Conservation (phyloP, 106 monocot species). For the Ottelia alismoides region DNA sequence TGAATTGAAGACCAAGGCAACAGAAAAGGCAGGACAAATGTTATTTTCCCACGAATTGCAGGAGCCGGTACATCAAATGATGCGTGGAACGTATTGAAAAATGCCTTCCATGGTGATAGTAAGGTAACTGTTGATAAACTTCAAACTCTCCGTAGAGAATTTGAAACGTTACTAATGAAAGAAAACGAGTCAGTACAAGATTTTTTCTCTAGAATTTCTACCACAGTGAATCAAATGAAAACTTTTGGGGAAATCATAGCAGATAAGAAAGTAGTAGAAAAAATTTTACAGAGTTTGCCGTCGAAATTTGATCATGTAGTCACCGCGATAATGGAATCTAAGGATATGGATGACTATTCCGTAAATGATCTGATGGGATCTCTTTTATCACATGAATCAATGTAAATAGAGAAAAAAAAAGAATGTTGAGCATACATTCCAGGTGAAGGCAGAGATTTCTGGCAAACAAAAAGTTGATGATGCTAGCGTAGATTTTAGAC, state of each 20-base stretch:
- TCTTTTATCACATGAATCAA: not conserved
- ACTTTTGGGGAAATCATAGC: constrained; percentile 1
- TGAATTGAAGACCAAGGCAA: too few relatives aligned
- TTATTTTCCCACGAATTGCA: too few relatives aligned
- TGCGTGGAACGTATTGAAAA: too few relatives aligned
- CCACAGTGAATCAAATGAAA: constrained; percentile 10
- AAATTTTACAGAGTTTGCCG: too few relatives aligned
- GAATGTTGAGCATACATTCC: not conserved
- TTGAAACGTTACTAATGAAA: constrained; percentile 8
- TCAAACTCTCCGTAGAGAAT: constrained; percentile 2
- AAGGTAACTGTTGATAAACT: constrained; percentile 6
- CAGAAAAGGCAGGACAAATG: too few relatives aligned
- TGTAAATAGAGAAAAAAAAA: not conserved
- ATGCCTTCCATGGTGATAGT: not conserved
- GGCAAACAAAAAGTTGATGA: too few relatives aligned
- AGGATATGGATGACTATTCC: too few relatives aligned
- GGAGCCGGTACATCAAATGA: too few relatives aligned
- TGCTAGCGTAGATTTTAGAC: too few relatives aligned
- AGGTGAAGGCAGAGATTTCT: not conserved
- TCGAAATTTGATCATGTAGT: constrained; percentile 2
- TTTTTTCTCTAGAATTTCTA: not conserved
- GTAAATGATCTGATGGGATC: too few relatives aligned
- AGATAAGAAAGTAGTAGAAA: too few relatives aligned
- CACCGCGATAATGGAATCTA: not conserved
- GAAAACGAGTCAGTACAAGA: constrained; percentile 3